phyloP scores from a whole-genome alignment of 352 stramenopile species.

The Discostella stelligera region DNA sequence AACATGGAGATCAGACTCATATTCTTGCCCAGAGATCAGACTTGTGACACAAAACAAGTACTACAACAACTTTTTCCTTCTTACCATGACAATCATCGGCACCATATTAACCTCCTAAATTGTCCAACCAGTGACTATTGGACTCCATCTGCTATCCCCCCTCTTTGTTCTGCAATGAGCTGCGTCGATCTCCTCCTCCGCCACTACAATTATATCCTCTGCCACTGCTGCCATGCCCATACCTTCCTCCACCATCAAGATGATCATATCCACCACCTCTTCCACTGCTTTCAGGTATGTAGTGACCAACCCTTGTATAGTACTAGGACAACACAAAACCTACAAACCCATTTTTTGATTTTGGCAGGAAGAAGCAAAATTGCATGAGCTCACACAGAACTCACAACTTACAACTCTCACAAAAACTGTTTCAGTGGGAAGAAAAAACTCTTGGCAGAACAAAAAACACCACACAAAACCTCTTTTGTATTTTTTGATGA shows the following conservation, averaged over 20 bases:
- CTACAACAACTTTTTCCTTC: constrained; percentile 36
- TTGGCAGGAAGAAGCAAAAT: too few species aligned
- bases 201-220: constrained; percentile 18
- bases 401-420: too few species aligned
- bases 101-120: constrained; percentile 35
- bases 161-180: constrained; percentile 14
- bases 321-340: too few species aligned
- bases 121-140: constrained; percentile 58
- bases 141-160: constrained; percentile 23
- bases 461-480: too few species aligned
- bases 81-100: constrained; percentile 59
- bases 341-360: too few species aligned
- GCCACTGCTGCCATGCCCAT: constrained; percentile 1
- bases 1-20: too few species aligned
- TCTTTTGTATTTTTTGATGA: too few species aligned
- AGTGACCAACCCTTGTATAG: too few species aligned
- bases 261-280: constrained; percentile 19
- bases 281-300: too few species aligned
- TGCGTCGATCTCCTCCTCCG: constrained; percentile 37
- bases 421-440: too few species aligned
- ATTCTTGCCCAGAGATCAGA: background rate
- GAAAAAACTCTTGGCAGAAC: too few species aligned
- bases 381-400: too few species aligned
- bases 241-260: constrained; percentile 13
- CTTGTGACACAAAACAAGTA: background rate